Conservation (phyloP, 805 yeast species). For the Kuraishia hungarica region DNA sequence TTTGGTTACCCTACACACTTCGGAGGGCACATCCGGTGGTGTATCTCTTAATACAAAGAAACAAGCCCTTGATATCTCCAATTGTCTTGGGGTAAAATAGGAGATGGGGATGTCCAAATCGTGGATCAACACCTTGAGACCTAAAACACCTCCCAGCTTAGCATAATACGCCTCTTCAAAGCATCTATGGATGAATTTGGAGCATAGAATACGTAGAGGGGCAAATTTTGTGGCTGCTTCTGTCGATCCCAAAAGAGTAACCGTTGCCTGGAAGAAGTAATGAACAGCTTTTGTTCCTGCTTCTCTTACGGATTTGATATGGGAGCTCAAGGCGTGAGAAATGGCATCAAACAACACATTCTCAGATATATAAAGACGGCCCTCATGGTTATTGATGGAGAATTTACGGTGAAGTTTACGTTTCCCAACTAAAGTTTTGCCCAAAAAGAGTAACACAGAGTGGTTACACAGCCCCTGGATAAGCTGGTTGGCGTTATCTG, state of each 20-base stretch:
- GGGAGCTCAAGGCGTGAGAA: conserved; percentile 71
- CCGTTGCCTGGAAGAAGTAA: conserved; percentile 51
- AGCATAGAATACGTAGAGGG: conserved; percentile 64
- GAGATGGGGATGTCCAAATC: conserved; percentile 59
- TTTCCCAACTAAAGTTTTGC: conserved; percentile 62
- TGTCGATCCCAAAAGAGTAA: conserved; percentile 55
- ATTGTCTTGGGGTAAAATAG: conserved; percentile 72
- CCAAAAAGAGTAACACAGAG: conserved; percentile 68
- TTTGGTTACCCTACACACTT: conserved; percentile 66
- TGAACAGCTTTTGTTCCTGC: conserved; percentile 65
- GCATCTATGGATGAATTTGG: conserved; percentile 83
- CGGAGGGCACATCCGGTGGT: conserved; percentile 78
- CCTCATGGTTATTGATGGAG: conserved; percentile 73
- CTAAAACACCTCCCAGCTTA: conserved; percentile 84
- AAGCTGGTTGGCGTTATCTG: conserved; percentile 55
- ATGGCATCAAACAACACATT: conserved; percentile 67
- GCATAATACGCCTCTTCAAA: conserved; percentile 82
- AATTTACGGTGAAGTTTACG: conserved; percentile 63
- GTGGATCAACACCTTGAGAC: conserved; percentile 63
- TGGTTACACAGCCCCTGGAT: conserved; percentile 69
- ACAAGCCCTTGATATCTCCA: conserved; percentile 79
- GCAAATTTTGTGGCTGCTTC: conserved; percentile 67
- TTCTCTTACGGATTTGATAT: conserved; percentile 58
- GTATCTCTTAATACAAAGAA: conserved; percentile 88
- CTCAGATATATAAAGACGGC: conserved; percentile 60